phyloP scores from a whole-genome alignment of 352 stramenopile genomes.

The Phytopythium delawarense region DNA sequence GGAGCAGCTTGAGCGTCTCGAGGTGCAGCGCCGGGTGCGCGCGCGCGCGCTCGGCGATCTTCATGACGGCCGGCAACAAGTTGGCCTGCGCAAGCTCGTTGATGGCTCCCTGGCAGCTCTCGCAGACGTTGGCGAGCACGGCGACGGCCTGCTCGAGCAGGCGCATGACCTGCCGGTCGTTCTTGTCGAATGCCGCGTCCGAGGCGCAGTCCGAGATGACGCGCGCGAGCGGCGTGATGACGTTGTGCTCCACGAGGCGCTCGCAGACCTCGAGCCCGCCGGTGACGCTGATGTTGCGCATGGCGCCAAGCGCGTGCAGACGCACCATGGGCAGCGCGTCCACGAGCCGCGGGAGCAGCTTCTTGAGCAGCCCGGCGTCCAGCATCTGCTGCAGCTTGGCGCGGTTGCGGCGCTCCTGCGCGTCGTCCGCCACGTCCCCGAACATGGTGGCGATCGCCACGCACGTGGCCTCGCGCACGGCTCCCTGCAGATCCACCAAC shows the following conservation, averaged over 20 bases:
- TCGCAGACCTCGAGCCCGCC: conserved; percentile 81
- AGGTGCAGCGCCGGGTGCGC: conserved; percentile 53
- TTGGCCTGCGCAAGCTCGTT: conserved; percentile 78
- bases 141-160: conserved; percentile 80
- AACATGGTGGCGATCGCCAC: conserved; percentile 84
- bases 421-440: conserved; percentile 54
- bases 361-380: conserved; percentile 66
- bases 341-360: conserved; percentile 81
- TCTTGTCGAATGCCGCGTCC: conserved; percentile 43
- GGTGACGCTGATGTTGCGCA: conserved; percentile 87
- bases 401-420: conserved; percentile 45
- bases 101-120: conserved; percentile 76
- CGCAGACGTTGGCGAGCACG: conserved; percentile 76
- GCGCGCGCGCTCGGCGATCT: conserved; percentile 52
- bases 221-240: conserved; percentile 73
- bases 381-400: conserved; percentile 79
- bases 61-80: conserved; percentile 70
- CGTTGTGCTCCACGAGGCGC: conserved; percentile 69
- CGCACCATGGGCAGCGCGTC: conserved; percentile 84
- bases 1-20: conserved; percentile 77
- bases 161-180: conserved; percentile 61
- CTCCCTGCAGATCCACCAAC: conserved; percentile 70
- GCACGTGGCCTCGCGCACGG: conserved; percentile 82
- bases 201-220: conserved; percentile 61
- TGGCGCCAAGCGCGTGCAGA: conserved; percentile 71